These are phyloP conservation scores for Candida sonorensis DNA, from an alignment of 805 yeast species.

Conservation along the genomic window DNA sequence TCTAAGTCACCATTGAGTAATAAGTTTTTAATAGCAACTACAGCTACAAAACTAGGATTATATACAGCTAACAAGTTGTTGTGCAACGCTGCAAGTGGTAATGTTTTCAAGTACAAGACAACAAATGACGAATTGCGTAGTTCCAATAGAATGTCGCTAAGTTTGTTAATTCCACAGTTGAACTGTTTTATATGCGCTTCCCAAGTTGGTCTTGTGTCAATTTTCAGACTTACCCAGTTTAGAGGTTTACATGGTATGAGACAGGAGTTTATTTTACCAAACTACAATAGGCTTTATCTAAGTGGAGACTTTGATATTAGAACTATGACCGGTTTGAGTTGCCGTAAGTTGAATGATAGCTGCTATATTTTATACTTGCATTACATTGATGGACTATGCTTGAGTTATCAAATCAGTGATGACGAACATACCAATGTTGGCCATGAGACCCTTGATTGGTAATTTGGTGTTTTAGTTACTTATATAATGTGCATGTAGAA, in stretches of 20 bases:
- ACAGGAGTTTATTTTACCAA: slow-evolving; percentile 37
- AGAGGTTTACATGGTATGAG: slow-evolving; percentile 36
- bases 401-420: slow-evolving; percentile 17
- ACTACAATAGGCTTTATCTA: slow-evolving; percentile 14
- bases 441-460: too few species aligned
- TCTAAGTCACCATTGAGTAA: slow-evolving; percentile 18
- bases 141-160: slow-evolving; percentile 24
- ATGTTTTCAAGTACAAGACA: slow-evolving; percentile 31
- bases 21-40: slow-evolving; percentile 35
- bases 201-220: slow-evolving; percentile 36
- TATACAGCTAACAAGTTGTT: slow-evolving; percentile 38
- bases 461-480: too few species aligned
- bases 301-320: slow-evolving; percentile 16
- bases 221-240: slow-evolving; percentile 35
- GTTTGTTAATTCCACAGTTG: slow-evolving; percentile 31
- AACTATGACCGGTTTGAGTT: slow-evolving; percentile 20
- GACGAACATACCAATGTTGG: too few species aligned
- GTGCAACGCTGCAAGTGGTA: slow-evolving; percentile 40
- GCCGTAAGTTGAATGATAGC: slow-evolving; percentile 5
- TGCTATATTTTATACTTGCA: slow-evolving; percentile 15
- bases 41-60: slow-evolving; percentile 37
- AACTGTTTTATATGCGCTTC: slow-evolving; percentile 35
- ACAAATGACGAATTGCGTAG: slow-evolving; percentile 28
- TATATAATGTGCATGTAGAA: too few species aligned
- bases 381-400: slow-evolving; percentile 22